Percentiles rank a stretch among this genome's conserved stretches.
These are phyloP conservation scores for Colletotrichum somersetense DNA, from an alignment of 2,329 filamentous ascomycete species.

Conservation along the genomic window DNA sequence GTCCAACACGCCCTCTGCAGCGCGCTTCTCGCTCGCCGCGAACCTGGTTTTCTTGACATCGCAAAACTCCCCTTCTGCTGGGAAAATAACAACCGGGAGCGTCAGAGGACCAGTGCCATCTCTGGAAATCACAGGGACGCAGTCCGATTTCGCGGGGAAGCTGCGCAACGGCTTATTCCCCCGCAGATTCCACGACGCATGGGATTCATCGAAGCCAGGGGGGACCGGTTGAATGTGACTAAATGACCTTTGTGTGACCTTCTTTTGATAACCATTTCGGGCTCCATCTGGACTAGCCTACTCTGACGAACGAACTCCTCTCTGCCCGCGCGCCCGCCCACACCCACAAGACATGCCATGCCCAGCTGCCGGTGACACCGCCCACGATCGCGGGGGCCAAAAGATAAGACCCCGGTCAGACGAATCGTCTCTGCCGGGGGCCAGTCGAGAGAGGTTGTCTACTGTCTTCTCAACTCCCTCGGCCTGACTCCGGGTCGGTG, in stretches of 20 bases:
- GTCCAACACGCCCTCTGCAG: not conserved
- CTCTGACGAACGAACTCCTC: not conserved
- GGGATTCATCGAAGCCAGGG: constrained; percentile 14
- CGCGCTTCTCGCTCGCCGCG: not conserved
- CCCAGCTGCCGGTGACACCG: constrained; percentile 38
- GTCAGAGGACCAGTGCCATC: constrained; percentile 9
- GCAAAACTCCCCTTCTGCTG: constrained; percentile 9
- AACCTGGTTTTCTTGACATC: constrained; percentile 35
- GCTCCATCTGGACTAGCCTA: not conserved
- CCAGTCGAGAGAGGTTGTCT: not conserved
- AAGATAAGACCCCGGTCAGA: constrained; percentile 39
- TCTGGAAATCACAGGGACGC: constrained; percentile 35
- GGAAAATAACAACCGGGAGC: constrained; percentile 13
- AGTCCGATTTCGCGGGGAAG: constrained; percentile 38
- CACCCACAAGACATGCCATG: not conserved
- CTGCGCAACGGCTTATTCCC: constrained; percentile 39
- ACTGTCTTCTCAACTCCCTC: constrained; percentile 23
- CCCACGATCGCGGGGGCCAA: constrained; percentile 38
- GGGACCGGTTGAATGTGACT: not conserved
- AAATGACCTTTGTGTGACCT: not conserved
- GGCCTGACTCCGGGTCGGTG: constrained; percentile 39
- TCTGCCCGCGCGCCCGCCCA: not conserved
- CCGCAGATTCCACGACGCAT: constrained; percentile 37
- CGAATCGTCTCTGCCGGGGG: constrained; percentile 11
- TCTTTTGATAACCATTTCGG: not conserved